These are phyloP conservation scores for Talaromyces islandicus DNA, from an alignment of 2,329 filamentous ascomycete species.

Conservation along the genomic window DNA sequence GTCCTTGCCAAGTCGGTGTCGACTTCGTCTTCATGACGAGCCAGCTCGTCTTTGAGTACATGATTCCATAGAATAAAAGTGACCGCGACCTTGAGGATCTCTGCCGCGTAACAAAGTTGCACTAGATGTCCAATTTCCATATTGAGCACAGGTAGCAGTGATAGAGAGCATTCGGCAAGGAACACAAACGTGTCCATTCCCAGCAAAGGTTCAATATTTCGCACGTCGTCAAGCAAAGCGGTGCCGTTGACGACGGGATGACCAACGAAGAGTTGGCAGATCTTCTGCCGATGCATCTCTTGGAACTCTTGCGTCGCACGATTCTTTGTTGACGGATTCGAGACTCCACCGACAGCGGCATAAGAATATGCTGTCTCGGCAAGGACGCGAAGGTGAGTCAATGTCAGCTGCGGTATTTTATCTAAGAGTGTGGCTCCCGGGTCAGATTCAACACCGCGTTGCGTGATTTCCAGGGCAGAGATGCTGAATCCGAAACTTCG, in stretches of 20 bases:
- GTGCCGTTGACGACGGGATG: conserved; percentile 36
- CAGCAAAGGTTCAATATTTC: conserved; percentile 35
- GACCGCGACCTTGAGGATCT: conserved; percentile 75
- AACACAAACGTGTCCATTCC: conserved; percentile 49
- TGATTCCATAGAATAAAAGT: conserved; percentile 43
- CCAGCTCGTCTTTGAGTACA: conserved; percentile 29
- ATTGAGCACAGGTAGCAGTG: conserved; percentile 59
- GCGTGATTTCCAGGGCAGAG: conserved; percentile 81
- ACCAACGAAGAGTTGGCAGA: conserved; percentile 68
- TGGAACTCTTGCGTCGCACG: conserved; percentile 59
- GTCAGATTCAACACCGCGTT: conserved; percentile 73
- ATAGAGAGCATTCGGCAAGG: conserved; percentile 70
- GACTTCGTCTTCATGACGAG: conserved; percentile 21
- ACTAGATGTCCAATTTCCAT: conserved; percentile 75
- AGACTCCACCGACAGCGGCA: conserved; percentile 67
- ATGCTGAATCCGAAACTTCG: conserved; percentile 72
- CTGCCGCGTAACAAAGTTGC: conserved; percentile 80
- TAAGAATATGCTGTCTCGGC: conserved; percentile 86
- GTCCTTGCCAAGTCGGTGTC: conserved; percentile 23
- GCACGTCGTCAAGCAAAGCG: conserved; percentile 27
- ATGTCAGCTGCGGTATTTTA: conserved; percentile 72
- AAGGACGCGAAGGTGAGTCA: conserved; percentile 82
- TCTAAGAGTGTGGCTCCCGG: conserved; percentile 71
- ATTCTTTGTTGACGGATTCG: conserved; percentile 51
- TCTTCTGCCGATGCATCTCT: conserved; percentile 63